phyloP scores from a whole-genome alignment of 495 filamentous ascomycete species.

The Lophium mytilinum region DNA sequence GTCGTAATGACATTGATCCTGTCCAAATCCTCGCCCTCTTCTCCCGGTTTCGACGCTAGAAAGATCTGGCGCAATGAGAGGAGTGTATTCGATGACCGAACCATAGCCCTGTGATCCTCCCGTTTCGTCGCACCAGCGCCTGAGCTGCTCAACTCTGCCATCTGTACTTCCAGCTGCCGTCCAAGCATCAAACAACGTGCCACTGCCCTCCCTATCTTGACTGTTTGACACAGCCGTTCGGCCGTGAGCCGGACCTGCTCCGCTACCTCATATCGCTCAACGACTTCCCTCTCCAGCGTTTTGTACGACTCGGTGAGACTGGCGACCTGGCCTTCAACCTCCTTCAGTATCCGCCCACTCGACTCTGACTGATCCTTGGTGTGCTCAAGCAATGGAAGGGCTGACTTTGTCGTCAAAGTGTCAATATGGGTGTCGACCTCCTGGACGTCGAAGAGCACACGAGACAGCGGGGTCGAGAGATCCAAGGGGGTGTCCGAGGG shows the following conservation, averaged over 20 bases:
- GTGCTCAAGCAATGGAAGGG: constrained; percentile 73
- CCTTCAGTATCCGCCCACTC: constrained; percentile 56
- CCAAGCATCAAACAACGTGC: constrained; percentile 66
- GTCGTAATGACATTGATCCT: constrained; percentile 59
- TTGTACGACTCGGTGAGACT: constrained; percentile 75
- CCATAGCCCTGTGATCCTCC: constrained; percentile 69
- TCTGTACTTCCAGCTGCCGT: constrained; percentile 79
- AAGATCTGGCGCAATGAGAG: constrained; percentile 66
- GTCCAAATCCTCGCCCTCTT: constrained; percentile 70
- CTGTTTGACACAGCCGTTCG: constrained; percentile 65
- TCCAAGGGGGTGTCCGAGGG: constrained; percentile 81
- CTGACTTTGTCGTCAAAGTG: constrained; percentile 72
- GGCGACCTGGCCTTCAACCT: constrained; percentile 67
- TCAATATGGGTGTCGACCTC: constrained; percentile 96
- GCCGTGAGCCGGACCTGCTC: constrained; percentile 67
- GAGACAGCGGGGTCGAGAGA: constrained; percentile 85
- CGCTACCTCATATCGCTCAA: constrained; percentile 71
- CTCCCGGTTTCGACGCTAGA: constrained; percentile 48
- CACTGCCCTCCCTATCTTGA: constrained; percentile 69
- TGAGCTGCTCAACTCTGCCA: constrained; percentile 49
- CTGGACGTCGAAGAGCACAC: constrained; percentile 93
- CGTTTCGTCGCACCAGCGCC: constrained; percentile 26
- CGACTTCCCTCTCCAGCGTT: constrained; percentile 73
- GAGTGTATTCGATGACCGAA: constrained; percentile 69
- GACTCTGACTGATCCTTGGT: constrained; percentile 64